Conservation (phyloP, 768 basidiomycete species). For the Grammothele lineata region DNA sequence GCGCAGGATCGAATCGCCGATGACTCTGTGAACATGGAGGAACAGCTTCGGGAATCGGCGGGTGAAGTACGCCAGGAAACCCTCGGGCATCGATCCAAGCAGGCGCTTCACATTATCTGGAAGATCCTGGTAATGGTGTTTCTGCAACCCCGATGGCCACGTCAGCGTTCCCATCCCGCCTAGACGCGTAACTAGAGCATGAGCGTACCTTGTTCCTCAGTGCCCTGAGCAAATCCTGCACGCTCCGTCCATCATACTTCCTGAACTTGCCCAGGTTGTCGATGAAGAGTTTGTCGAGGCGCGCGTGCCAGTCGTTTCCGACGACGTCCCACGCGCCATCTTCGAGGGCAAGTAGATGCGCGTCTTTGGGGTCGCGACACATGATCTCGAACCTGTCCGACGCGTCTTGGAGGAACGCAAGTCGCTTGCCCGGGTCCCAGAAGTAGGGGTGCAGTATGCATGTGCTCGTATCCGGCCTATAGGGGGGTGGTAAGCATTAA, state of each 20-base stretch:
- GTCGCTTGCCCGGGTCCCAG: conserved; percentile 83
- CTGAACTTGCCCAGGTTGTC: conserved; percentile 96
- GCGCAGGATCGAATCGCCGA: conserved; percentile 65
- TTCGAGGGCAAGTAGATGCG: conserved; percentile 72
- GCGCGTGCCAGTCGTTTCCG: conserved; percentile 85
- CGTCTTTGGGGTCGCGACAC: conserved; percentile 87
- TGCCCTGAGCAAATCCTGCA: conserved; percentile 90
- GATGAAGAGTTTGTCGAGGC: conserved; percentile 84
- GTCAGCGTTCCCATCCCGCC: too few relatives aligned
- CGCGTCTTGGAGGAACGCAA: conserved; percentile 95
- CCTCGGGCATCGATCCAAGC: conserved; percentile 88
- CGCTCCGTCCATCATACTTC: conserved; percentile 89
- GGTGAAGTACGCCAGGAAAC: conserved; percentile 92
- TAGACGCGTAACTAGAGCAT: neutral
- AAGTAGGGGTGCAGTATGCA: conserved; percentile 94
- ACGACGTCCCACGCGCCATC: conserved; percentile 64
- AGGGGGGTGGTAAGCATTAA: conserved; percentile 4
- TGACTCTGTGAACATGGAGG: conserved; percentile 86
- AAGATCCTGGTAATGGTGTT: conserved; percentile 97
- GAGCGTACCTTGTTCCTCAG: conserved; percentile 85
- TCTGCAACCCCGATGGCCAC: conserved; percentile 41
- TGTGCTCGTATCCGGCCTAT: conserved; percentile 83
- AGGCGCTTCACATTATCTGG: conserved; percentile 87
- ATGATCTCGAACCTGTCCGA: conserved; percentile 98
- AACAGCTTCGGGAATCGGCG: conserved; percentile 87